Evolutionary conservation across 305 asterid species (phyloP), one percentile per base, ranked within the genome.

Genomic region (Plantago coronopus): DNA sequence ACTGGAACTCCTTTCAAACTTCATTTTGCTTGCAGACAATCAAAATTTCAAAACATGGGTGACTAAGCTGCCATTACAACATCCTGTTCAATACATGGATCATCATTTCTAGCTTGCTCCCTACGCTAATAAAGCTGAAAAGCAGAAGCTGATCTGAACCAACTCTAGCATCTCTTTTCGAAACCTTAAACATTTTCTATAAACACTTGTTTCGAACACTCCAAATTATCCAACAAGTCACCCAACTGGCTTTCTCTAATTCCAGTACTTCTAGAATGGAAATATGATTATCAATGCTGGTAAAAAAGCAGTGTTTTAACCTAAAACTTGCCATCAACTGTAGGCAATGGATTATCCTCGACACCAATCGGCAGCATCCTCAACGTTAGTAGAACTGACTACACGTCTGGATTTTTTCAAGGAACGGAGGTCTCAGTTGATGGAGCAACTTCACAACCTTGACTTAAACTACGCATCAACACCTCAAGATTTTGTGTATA

Each of bases 391-490:
- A 29, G 98, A 91, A 71, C 49, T 91, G 72, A 91, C 96, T 4
- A 75, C 98, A 4, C 98, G 96, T 34, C 87, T 91, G 14, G 98
- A 86, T 68, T 91, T 89, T 80, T 91, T 91, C 78, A 91, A 89
- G 83, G 98, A 91, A 67, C 70, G 97, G 69, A 82, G 98, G 67
- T 89, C 98, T 17, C 98, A 91, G 78, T 76, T 91, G 77, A 91
- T 91, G 97, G 98, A 88, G 65, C 98, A 91, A 57, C 96, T 91
- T 65, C 96, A 91, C 69, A 89, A 60, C 77, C 74, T 91, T 29
- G 98, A 91, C 71, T 59, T 84, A 58, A 86, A 83, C 80, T 76
- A 84, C 59, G 91, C 78, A 59, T 69, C 97, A 31, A 53, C 81
- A 27, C 75, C 93, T 43, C 93, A 78, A 11, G 97, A 89, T 54